Conservation (phyloP, 495 filamentous ascomycete species). For the Penicillium dipodomyicola region DNA sequence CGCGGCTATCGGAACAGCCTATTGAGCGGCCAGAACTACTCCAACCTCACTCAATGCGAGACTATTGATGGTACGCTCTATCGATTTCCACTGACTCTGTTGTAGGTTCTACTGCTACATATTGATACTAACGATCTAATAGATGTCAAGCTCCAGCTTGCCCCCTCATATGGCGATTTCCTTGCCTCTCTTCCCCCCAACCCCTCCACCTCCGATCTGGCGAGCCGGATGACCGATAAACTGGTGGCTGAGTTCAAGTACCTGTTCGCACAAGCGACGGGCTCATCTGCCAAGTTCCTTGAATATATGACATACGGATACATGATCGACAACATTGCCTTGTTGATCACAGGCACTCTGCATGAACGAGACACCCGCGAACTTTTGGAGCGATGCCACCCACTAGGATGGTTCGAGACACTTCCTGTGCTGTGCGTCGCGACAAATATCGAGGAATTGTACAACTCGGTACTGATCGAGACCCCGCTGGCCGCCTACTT, state of each 20-base stretch:
- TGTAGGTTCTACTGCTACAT: neutral
- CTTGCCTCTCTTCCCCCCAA: constrained; percentile 92
- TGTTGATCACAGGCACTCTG: constrained; percentile 96
- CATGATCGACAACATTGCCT: constrained; percentile 99
- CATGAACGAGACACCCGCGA: constrained; percentile 97
- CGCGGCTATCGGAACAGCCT: constrained; percentile 95
- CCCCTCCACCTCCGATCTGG: constrained; percentile 92
- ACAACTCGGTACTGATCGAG: constrained; percentile 96
- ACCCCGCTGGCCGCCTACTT: constrained; percentile 95
- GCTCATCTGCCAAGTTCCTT: constrained; percentile 88
- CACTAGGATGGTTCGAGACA: constrained; percentile 97
- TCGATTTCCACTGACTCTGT: neutral
- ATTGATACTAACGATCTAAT: constrained; percentile 14
- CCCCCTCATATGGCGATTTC: constrained; percentile 95
- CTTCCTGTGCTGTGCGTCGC: constrained; percentile 97
- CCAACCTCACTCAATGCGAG: constrained; percentile 97
- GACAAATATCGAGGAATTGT: constrained; percentile 96
- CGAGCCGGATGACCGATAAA: constrained; percentile 95
- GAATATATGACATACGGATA: constrained; percentile 98
- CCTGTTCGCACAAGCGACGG: constrained; percentile 85
- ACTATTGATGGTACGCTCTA: constrained; percentile 80
- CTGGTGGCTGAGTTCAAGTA: constrained; percentile 97
- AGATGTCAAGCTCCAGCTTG: constrained; percentile 98
- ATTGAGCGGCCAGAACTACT: constrained; percentile 86
- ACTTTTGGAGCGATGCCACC: constrained; percentile 92